Percentiles rank a stretch among this genome's conserved stretches.
These are phyloP conservation scores for Oldenlandia corymbosa DNA, from an alignment of 257 asterid species.

Conservation along the genomic window DNA sequence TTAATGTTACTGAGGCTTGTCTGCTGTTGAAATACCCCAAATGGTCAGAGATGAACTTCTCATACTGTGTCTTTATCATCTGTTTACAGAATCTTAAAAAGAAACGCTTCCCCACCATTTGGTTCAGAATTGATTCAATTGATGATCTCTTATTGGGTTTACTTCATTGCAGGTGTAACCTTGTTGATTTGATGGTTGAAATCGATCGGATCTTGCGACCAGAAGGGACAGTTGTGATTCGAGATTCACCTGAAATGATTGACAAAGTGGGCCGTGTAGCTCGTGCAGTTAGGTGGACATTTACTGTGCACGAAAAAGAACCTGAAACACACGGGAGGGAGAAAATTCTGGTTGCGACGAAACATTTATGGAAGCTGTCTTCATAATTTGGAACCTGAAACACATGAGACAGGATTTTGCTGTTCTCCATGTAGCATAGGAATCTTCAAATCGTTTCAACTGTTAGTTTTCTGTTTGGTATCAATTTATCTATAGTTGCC, in stretches of 20 bases:
- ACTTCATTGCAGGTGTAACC: constrained; percentile 61
- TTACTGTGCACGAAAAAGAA: constrained; percentile 58
- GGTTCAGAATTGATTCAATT: neutral
- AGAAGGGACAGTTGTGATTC: constrained; percentile 73
- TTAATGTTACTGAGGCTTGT: too few species aligned
- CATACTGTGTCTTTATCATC: neutral
- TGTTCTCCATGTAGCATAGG: constrained; percentile 1
- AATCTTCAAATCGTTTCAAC: neutral
- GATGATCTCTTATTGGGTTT: neutral
- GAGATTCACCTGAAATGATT: constrained; percentile 78
- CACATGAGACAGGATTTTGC: neutral
- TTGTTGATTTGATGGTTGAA: constrained; percentile 93
- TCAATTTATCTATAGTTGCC: constrained; percentile 1
- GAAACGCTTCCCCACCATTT: neutral
- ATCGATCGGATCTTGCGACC: constrained; percentile 91
- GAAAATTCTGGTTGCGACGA: constrained; percentile 68
- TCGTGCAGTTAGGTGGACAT: constrained; percentile 72
- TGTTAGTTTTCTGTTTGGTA: neutral
- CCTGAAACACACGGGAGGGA: constrained; percentile 66
- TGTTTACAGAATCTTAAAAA: neutral
- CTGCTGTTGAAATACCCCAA: neutral
- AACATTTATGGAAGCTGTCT: constrained; percentile 60
- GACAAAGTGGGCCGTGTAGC: constrained; percentile 56
- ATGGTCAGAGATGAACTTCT: neutral
- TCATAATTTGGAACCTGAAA: neutral